Evolutionary conservation across 352 stramenopile genomes (phyloP).

Genomic region (Halophytophthora batemanensis): DNA sequence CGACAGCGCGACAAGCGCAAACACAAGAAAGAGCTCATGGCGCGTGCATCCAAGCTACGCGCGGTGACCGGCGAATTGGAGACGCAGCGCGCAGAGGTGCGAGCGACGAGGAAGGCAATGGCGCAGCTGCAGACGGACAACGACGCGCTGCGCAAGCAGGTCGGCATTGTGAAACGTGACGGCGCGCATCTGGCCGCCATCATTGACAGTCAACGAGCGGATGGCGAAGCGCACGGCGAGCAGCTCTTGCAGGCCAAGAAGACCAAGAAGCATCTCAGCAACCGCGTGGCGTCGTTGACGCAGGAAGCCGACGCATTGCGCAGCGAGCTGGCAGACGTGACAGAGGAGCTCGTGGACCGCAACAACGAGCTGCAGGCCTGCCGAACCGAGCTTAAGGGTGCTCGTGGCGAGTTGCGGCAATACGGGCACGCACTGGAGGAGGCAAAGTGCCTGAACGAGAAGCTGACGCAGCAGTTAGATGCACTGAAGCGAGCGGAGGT

Average conservation of each 20-base stretch:
- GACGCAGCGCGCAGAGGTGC: constrained; percentile 25
- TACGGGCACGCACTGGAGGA: constrained; percentile 13
- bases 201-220: constrained; percentile 36
- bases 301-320: constrained; percentile 23
- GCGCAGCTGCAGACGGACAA: constrained; percentile 26
- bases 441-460: constrained; percentile 7
- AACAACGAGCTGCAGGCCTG: constrained; percentile 30
- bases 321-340: constrained; percentile 20
- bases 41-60: constrained; percentile 20
- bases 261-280: constrained; percentile 18
- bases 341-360: constrained; percentile 35
- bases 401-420: constrained; percentile 17
- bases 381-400: constrained; percentile 17
- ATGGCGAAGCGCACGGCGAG: constrained; percentile 21
- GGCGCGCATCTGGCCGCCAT: constrained; percentile 36
- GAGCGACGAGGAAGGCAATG: constrained; percentile 40
- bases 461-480: constrained; percentile 17
- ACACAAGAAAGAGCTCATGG: constrained; percentile 24
- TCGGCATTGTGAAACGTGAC: constrained; percentile 34
- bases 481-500: constrained; percentile 5
- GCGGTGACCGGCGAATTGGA: constrained; percentile 31
- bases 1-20: constrained; percentile 24
- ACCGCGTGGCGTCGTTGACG: constrained; percentile 3
- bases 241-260: constrained; percentile 23
- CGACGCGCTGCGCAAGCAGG: constrained; percentile 36